phyloP scores from a whole-genome alignment of 306 rosid genomes.

The Alnus glutinosa region DNA sequence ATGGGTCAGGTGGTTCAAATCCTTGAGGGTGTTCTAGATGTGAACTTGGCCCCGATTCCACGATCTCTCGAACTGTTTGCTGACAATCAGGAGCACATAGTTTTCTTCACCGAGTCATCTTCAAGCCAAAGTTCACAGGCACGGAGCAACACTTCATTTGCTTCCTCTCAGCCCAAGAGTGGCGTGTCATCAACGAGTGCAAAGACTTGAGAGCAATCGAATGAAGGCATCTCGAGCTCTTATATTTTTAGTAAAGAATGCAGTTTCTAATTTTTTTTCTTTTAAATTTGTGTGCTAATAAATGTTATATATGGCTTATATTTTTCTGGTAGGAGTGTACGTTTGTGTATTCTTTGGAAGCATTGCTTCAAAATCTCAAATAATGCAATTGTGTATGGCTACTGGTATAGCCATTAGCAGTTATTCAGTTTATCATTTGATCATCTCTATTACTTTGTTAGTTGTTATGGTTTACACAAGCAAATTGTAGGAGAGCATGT shows the following conservation, averaged over 20 bases:
- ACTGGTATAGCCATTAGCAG: background rate
- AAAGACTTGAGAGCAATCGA: slow-evolving; percentile 21
- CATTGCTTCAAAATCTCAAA: background rate
- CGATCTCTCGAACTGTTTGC: slow-evolving; percentile 49
- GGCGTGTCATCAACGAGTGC: slow-evolving; percentile 27
- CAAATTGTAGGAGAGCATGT: background rate
- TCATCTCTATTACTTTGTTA: background rate
- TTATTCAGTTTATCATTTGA: background rate
- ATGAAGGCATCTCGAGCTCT: slow-evolving; percentile 1
- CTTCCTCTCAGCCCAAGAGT: slow-evolving; percentile 45
- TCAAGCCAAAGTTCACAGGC: slow-evolving; percentile 49
- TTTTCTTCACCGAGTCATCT: slow-evolving; percentile 64
- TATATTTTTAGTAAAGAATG: background rate
- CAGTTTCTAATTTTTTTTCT: slow-evolving; percentile 2
- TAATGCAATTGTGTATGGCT: background rate
- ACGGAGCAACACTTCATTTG: slow-evolving; percentile 37
- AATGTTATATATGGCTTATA: background rate
- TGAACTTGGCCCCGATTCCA: slow-evolving; percentile 65
- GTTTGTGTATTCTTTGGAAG: background rate
- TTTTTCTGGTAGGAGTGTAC: background rate
- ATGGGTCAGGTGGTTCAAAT: slow-evolving; percentile 88
- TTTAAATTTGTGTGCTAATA: background rate
- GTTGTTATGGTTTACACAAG: slow-evolving; percentile 27
- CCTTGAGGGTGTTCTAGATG: slow-evolving; percentile 61
- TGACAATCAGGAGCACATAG: slow-evolving; percentile 51